Evolutionary conservation across 2,329 filamentous ascomycete species (phyloP).

Genomic region (Calonectria crousiana): DNA sequence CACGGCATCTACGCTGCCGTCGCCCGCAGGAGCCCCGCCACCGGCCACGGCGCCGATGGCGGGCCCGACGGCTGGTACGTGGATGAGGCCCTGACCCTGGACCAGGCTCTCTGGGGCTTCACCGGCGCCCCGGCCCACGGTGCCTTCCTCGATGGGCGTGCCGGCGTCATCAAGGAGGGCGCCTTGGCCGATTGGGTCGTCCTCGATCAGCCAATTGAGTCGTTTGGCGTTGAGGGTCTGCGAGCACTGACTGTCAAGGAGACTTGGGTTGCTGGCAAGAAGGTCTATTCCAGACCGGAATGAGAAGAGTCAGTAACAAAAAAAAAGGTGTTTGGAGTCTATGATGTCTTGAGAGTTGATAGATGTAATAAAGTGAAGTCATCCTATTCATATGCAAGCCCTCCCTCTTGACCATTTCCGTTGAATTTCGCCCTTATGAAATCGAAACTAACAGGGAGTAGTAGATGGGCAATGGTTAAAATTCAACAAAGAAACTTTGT

Average conservation of each 20-base stretch:
- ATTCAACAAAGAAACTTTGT: neutral
- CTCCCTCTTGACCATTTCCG: neutral
- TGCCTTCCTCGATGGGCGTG: constrained; percentile 69
- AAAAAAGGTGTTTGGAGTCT: neutral
- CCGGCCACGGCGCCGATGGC: constrained; percentile 63
- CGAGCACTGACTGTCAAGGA: constrained; percentile 69
- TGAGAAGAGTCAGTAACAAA: neutral
- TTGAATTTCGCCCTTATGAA: neutral
- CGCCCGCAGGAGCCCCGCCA: constrained; percentile 69
- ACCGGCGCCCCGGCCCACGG: constrained; percentile 70
- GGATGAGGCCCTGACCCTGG: constrained; percentile 68
- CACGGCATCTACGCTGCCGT: constrained; percentile 78
- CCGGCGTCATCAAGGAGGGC: constrained; percentile 70
- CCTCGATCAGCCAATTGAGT: constrained; percentile 69
- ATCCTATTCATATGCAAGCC: neutral
- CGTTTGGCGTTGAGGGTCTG: constrained; percentile 63
- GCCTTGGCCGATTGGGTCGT: constrained; percentile 79
- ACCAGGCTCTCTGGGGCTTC: constrained; percentile 73
- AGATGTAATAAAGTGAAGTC: neutral
- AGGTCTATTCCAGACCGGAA: constrained; percentile 53
- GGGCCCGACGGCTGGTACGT: constrained; percentile 67
- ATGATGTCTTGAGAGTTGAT: neutral
- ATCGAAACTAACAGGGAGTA: neutral
- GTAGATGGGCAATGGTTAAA: neutral
- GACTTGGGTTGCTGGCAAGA: constrained; percentile 75